Evolutionary conservation across 176 grass and related monocot genomes (phyloP).

Genomic region (Aegilops speltoides): DNA sequence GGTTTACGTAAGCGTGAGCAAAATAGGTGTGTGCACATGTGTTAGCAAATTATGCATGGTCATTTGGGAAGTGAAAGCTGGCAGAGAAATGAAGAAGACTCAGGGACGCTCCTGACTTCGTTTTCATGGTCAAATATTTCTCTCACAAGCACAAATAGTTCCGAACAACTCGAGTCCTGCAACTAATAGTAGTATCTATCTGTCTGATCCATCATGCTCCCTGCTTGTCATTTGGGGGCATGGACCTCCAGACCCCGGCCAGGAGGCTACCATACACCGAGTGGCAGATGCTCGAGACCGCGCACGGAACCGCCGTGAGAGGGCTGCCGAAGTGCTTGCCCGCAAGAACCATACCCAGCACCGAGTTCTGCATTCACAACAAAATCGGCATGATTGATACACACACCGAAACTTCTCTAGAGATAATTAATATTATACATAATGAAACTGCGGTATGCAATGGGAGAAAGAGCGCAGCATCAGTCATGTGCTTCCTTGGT

Average conservation of each 20-base stretch:
- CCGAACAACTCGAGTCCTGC: background rate
- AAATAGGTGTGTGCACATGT: too few species aligned
- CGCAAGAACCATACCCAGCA: conserved; percentile 82
- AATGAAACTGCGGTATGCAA: too few species aligned
- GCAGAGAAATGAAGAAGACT: too few species aligned
- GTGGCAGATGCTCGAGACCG: conserved; percentile 91
- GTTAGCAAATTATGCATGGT: too few species aligned
- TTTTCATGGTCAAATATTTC: background rate
- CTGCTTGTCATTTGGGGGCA: conserved; percentile 42
- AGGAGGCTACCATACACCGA: conserved; percentile 80
- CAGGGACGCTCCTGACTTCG: background rate
- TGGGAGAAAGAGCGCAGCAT: background rate
- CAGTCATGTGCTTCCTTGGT: background rate
- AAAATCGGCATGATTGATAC: background rate
- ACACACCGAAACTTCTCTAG: background rate
- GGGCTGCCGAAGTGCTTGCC: conserved; percentile 79
- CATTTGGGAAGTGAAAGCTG: too few species aligned
- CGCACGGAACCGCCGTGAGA: conserved; percentile 83
- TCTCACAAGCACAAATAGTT: background rate
- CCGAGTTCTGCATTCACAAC: conserved; percentile 63
- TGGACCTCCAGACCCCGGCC: conserved; percentile 81
- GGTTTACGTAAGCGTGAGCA: too few species aligned
- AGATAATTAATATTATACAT: too few species aligned
- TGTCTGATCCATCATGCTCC: conserved; percentile 21
- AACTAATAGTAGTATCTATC: background rate